phyloP scores from a whole-genome alignment of 768 basidiomycete genomes.

The Pulveroboletus sp. region DNA sequence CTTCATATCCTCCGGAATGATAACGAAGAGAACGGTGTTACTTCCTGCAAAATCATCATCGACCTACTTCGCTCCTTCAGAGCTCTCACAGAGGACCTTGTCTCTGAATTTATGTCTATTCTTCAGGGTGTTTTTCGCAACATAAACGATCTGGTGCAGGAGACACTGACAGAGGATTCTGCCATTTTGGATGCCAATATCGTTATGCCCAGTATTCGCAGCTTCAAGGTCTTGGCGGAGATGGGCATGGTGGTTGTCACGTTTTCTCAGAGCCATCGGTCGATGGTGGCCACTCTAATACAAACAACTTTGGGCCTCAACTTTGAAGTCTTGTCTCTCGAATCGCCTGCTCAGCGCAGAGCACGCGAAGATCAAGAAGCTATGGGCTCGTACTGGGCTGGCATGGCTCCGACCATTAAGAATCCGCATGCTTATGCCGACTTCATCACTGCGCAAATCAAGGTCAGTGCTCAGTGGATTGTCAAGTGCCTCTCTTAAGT shows the following conservation, averaged over 20 bases:
- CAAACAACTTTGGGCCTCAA: constrained; percentile 70
- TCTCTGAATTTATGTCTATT: constrained; percentile 74
- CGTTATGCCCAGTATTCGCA: constrained; percentile 68
- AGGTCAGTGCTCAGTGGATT: constrained; percentile 42
- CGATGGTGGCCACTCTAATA: constrained; percentile 59
- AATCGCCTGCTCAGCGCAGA: constrained; percentile 76
- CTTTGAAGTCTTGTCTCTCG: constrained; percentile 70
- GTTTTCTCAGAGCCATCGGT: constrained; percentile 78
- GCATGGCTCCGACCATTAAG: constrained; percentile 70
- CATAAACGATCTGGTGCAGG: constrained; percentile 65
- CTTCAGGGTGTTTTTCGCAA: constrained; percentile 76
- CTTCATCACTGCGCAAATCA: constrained; percentile 85
- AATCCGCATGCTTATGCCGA: constrained; percentile 76
- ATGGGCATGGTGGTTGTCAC: constrained; percentile 90
- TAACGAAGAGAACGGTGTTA: constrained; percentile 93
- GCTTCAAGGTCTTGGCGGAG: constrained; percentile 93
- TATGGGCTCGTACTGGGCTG: constrained; percentile 78
- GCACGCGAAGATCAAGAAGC: constrained; percentile 76
- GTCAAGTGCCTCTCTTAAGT: constrained; percentile 3
- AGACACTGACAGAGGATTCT: constrained; percentile 70
- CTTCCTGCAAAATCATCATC: constrained; percentile 86
- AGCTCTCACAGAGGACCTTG: constrained; percentile 62
- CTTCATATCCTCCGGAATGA: constrained; percentile 80
- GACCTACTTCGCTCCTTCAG: constrained; percentile 82
- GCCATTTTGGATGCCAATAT: constrained; percentile 47